Evolutionary conservation across 495 filamentous ascomycete genomes (phyloP), one percentile per base, ranked within the genome.

Genomic region (Aspergillus campestris): DNA sequence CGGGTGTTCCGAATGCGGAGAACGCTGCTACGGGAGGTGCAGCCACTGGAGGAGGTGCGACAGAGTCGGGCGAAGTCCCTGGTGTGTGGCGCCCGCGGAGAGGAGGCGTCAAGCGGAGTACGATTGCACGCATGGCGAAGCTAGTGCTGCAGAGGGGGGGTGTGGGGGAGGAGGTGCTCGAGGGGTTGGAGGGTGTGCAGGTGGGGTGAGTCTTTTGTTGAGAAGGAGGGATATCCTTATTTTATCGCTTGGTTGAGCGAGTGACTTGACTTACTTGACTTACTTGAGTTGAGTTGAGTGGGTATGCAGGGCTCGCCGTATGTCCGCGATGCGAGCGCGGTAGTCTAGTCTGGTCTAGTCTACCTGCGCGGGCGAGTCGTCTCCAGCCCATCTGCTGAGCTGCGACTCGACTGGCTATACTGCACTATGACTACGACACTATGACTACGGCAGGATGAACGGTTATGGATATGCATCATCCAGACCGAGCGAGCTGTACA

Each of bases 111-210:
- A 86, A 83, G 74, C 75, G 84, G 56, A 68, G 61, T 27, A 65
- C 86, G 28, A 65, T 94, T 53, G 70, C 74, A 13, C 70, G 71
- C 45, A 82, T 94, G 73, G 70, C 87, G 8, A 71, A 75, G 54
- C 77, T 80, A 57, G 78, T 82, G 33, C 48, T 87, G 39, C 72
- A 80, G 50, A 71, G 70, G 49, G 86, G 86, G 1, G 89, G 89
- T 18, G 82, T 94, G 27, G 87, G 82, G 10, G 84, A 87, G 49
- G 89, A 95, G 65, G 86, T 95, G 2, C 64, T 94, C 49, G 79
- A 80, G 42, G 89, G 83, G 5, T 62, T 95, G 55, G 83, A 86
- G 58, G 75, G 71, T 12, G 67, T 73, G 31, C 58, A 70, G 38
- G 66, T 73, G 31, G 52, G 59, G 38, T 70, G 56, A 68, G 39